Percentiles rank a stretch among this genome's conserved stretches.
Conservation (phyloP, 208 protist species). For the Acanthamoeba triangularis region DNA sequence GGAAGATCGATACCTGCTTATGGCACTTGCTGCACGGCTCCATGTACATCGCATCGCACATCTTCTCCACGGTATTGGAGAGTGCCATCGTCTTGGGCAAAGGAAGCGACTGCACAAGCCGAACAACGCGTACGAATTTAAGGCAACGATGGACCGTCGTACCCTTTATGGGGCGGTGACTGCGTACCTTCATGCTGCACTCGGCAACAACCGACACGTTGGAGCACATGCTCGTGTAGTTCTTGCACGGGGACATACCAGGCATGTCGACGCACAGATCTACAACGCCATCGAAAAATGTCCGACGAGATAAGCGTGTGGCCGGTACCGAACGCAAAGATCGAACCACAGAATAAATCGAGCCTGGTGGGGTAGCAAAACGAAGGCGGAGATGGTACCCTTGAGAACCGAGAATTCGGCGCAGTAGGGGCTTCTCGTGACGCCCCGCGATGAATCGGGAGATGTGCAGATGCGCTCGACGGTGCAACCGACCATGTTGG, state of each 20-base stretch:
- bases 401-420: slow-evolving; percentile 18
- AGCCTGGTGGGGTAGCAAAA: background rate
- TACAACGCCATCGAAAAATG: background rate
- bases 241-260: slow-evolving; percentile 74
- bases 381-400: background rate
- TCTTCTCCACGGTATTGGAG: background rate
- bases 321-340: background rate
- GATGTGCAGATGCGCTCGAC: background rate
- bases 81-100: slow-evolving; percentile 14
- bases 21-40: slow-evolving; percentile 58
- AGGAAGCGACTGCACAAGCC: background rate
- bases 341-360: background rate
- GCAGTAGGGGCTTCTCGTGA: background rate
- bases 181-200: background rate
- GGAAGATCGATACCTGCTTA: background rate
- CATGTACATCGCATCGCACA: slow-evolving; percentile 78
- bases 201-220: slow-evolving; percentile 8
- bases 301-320: background rate
- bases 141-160: background rate
- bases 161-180: no score
- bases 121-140: background rate
- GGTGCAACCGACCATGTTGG: slow-evolving; percentile 32
- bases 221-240: slow-evolving; percentile 47
- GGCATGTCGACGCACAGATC: slow-evolving; percentile 77
- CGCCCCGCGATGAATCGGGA: background rate